These are phyloP conservation scores for Podospora comata DNA, from an alignment of 495 filamentous ascomycete genomes.

Conservation along the genomic window DNA sequence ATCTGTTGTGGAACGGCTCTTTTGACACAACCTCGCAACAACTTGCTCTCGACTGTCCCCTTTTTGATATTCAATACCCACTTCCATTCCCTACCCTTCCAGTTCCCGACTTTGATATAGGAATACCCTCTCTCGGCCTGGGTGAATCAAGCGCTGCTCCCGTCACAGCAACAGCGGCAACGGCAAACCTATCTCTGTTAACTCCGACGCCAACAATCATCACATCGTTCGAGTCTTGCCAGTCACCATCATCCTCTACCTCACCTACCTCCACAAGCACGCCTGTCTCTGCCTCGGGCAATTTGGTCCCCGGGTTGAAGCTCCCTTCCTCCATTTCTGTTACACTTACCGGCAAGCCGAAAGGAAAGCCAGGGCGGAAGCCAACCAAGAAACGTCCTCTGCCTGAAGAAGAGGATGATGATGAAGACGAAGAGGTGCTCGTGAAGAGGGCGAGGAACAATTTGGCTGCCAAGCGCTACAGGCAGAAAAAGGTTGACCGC, in stretches of 20 bases:
- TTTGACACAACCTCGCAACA: neutral
- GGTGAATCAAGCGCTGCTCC: conserved; percentile 6
- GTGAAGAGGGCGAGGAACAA: conserved; percentile 65
- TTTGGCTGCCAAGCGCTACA: conserved; percentile 66
- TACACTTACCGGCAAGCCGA: conserved; percentile 6
- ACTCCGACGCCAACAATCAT: neutral
- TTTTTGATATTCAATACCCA: neutral
- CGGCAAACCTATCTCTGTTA: neutral
- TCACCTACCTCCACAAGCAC: conserved; percentile 2
- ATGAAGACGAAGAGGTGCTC: conserved; percentile 20
- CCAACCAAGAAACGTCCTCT: neutral
- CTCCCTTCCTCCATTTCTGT: conserved; percentile 4
- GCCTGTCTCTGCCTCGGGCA: neutral
- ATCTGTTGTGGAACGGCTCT: conserved; percentile 10
- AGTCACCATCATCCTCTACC: conserved; percentile 7
- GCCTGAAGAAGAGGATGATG: conserved; percentile 11
- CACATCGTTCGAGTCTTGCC: conserved; percentile 9
- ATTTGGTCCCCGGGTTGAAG: conserved; percentile 17
- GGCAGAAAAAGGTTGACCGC: conserved; percentile 65
- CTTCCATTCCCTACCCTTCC: conserved; percentile 5
- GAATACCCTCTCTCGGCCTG: neutral
- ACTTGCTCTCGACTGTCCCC: conserved; percentile 1
- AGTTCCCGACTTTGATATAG: conserved; percentile 5
- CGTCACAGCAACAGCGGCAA: neutral
- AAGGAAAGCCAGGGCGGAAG: conserved; percentile 12